phyloP scores from a whole-genome alignment of 225 moss, liverwort and hornwort species.

The Rhytidiadelphus loreus region DNA sequence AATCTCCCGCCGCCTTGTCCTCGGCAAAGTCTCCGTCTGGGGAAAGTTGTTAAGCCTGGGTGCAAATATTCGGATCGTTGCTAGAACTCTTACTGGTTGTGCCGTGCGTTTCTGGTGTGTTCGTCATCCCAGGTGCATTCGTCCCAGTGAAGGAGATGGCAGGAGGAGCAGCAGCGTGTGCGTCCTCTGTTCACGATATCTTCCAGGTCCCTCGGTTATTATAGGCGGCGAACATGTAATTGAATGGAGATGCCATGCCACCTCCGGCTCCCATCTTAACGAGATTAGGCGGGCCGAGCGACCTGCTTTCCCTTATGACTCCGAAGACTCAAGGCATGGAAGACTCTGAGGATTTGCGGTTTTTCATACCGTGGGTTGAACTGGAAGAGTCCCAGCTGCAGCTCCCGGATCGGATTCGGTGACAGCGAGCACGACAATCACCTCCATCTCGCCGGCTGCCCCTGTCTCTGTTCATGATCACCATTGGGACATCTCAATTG shows the following conservation, averaged over 20 bases:
- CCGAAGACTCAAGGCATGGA: too few species aligned
- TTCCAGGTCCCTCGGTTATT: not conserved
- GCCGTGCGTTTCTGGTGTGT: not conserved
- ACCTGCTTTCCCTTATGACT: too few species aligned
- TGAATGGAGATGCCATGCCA: not conserved
- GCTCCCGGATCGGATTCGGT: not conserved
- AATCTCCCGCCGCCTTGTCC: not conserved
- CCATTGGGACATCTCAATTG: not conserved
- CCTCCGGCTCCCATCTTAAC: not conserved
- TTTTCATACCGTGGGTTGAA: too few species aligned
- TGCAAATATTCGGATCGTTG: not conserved
- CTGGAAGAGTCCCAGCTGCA: too few species aligned
- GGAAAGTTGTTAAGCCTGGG: not conserved
- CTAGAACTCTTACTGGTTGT: not conserved
- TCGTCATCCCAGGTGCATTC: not conserved
- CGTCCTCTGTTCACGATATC: not conserved
- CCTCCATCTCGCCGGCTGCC: not conserved
- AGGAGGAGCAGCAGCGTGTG: too few species aligned
- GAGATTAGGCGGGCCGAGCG: too few species aligned
- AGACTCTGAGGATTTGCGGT: too few species aligned
- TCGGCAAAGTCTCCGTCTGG: not conserved
- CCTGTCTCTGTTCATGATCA: not conserved
- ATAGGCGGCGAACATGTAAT: not conserved
- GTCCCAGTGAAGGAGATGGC: not conserved
- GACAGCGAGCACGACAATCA: not conserved